Base-by-base conservation (phyloP, 495 filamentous ascomycete species). In the Tuber calosporum region DNA sequence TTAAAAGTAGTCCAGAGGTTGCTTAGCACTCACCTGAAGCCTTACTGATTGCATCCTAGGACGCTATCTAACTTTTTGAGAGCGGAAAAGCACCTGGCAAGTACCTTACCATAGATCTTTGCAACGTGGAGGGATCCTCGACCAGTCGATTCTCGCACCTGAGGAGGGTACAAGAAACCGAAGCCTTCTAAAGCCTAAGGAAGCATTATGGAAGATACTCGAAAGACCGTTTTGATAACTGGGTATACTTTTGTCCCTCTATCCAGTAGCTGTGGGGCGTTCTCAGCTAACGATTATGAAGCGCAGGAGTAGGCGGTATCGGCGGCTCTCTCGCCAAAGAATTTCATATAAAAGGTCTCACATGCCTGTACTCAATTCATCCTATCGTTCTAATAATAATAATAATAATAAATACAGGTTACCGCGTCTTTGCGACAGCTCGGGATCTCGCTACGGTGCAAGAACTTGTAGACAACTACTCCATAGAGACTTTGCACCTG, bases 341-440 rank as follows among this genome's bases (percentile, higher is more conserved):
- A 40, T 89, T 89, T 79, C 83, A 85, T 36, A 71, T 73, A 3
- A 80, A 77, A 34, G 87, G 86, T 79, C 13, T 22, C 45, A 36
- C 39, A 30, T 45, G 17, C 26, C 41, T 40, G 13, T 13, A 6
- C 36, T 11, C 19, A 30, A 30, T 26, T 38, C 70, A n/a, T 11
- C 40, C 22, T 45, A 17, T 69, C 34, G 7, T 26, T 11, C 69
- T 76, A 53, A 69, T 20, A 45, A 15, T n/a, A n/a, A n/a, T n/a
- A n/a, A n/a, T n/a, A 1, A 11, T 22, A 7, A 36, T 20, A 34
- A 20, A 42, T 17, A 43, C 26, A 80, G 79, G 79, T 22, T 84
- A 82, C 72, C 84, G 83, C 20, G 88, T 90, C 66, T 88, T 88
- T 75, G 88, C 89, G 22, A 87, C 88, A 34, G 84, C 85, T 6